Conservation (phyloP, 345 rosid genomes). For the Hibiscus mutabilis region DNA sequence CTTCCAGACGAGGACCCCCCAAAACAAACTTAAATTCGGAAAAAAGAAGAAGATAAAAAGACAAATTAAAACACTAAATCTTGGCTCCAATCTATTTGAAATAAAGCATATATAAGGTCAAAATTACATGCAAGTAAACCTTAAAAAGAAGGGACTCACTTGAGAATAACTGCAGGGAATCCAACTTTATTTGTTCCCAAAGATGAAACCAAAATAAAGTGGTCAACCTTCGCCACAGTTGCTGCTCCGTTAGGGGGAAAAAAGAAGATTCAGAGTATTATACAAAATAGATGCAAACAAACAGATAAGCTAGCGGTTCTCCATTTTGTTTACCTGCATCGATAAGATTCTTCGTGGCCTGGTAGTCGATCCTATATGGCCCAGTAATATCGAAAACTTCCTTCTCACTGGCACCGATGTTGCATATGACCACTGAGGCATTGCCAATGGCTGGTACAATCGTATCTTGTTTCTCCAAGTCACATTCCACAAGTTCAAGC, state of each 20-base stretch:
- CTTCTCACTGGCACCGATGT: conserved; percentile 97
- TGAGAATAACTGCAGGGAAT: conserved; percentile 93
- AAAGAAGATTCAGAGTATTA: too few relatives aligned
- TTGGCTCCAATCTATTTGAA: neutral
- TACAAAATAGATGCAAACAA: neutral
- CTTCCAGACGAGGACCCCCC: conserved; percentile 97
- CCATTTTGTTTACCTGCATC: conserved; percentile 61
- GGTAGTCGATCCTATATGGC: conserved; percentile 79
- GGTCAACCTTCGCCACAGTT: conserved; percentile 58
- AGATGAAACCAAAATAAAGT: conserved; percentile 89
- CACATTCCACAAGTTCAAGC: conserved; percentile 56
- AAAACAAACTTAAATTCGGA: conserved; percentile 64
- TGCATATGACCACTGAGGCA: conserved; percentile 78
- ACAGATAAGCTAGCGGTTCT: neutral
- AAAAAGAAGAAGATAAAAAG: neutral
- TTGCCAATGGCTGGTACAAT: conserved; percentile 71
- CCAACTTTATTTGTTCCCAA: conserved; percentile 93
- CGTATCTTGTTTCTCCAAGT: conserved; percentile 59
- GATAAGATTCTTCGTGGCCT: conserved; percentile 76
- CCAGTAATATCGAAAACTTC: conserved; percentile 76
- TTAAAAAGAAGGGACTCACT: conserved; percentile 39
- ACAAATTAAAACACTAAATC: neutral
- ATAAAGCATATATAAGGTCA: neutral
- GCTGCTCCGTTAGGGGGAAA: too few relatives aligned
- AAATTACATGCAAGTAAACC: neutral